phyloP scores from a whole-genome alignment of 2,329 filamentous ascomycete species.

The Lasiodiplodia sp. region DNA sequence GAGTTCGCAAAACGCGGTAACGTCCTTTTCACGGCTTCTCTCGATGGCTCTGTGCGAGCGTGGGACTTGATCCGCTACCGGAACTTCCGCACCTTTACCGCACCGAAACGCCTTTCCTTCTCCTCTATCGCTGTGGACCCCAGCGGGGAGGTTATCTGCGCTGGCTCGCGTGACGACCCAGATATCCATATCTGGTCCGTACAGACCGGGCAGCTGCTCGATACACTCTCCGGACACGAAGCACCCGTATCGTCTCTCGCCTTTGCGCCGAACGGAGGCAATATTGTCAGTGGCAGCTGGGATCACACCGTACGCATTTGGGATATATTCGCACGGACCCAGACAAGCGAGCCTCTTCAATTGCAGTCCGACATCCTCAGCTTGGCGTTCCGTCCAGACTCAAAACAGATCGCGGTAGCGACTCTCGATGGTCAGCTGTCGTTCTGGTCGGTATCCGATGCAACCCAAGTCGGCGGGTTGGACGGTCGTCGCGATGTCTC shows the following conservation, averaged over 20 bases:
- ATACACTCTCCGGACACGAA: conserved; percentile 90
- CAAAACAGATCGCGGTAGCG: conserved; percentile 87
- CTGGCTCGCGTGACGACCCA: conserved; percentile 93
- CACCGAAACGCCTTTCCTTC: conserved; percentile 88
- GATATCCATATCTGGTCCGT: conserved; percentile 99
- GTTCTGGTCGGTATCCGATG: conserved; percentile 93
- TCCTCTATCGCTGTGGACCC: conserved; percentile 96
- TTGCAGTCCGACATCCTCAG: conserved; percentile 89
- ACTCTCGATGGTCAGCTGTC: conserved; percentile 92
- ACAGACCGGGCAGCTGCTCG: conserved; percentile 93
- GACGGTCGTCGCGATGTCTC: conserved; percentile 93
- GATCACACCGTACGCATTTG: conserved; percentile 94
- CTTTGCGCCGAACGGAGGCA: conserved; percentile 85
- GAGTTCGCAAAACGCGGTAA: conserved; percentile 96
- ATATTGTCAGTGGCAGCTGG: conserved; percentile 92
- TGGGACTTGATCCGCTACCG: conserved; percentile 97
- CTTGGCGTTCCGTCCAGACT: conserved; percentile 88
- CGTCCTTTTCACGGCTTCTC: conserved; percentile 91
- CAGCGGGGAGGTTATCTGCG: conserved; percentile 94
- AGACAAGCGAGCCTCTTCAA: conserved; percentile 93
- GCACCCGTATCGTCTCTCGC: conserved; percentile 88
- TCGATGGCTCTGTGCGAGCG: conserved; percentile 92
- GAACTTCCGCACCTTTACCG: conserved; percentile 97
- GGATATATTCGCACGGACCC: conserved; percentile 92
- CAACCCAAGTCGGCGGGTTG: conserved; percentile 82